Percentiles rank a stretch among this genome's conserved stretches.
phyloP scores from a whole-genome alignment of 768 basidiomycete species.

The Ramaria rubella region DNA sequence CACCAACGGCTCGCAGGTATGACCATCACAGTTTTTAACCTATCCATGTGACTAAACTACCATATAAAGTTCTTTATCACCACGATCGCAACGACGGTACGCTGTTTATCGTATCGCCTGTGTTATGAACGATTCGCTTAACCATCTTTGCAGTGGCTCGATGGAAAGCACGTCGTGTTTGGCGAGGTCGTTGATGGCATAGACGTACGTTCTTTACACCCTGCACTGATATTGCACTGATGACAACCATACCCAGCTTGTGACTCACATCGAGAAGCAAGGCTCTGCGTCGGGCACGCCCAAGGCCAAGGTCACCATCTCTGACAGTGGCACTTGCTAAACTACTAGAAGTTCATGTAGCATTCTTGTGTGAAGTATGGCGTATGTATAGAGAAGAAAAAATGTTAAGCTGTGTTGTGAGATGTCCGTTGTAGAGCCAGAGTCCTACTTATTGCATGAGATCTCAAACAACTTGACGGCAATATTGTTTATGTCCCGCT shows the following conservation, averaged over 20 bases:
- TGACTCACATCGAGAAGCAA: slow-evolving; percentile 36
- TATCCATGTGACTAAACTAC: neutral
- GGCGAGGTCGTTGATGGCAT: slow-evolving; percentile 72
- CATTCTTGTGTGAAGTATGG: neutral
- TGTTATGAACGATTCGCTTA: neutral
- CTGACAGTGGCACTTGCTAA: slow-evolving; percentile 44
- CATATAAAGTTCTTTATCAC: slow-evolving; percentile 81
- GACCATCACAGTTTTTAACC: slow-evolving; percentile 6
- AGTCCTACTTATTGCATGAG: too few relatives aligned
- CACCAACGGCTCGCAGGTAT: slow-evolving; percentile 74
- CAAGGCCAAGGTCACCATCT: slow-evolving; percentile 44
- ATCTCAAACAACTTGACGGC: too few relatives aligned
- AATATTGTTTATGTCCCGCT: too few relatives aligned
- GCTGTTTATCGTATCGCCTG: neutral
- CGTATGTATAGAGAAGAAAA: neutral
- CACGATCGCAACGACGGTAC: slow-evolving; percentile 51
- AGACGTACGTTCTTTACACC: slow-evolving; percentile 31
- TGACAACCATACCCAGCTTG: slow-evolving; percentile 19
- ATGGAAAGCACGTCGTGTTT: slow-evolving; percentile 82
- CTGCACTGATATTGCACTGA: neutral
- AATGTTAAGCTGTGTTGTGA: neutral
- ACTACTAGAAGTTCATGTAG: neutral
- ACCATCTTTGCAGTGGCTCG: slow-evolving; percentile 50
- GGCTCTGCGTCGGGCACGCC: slow-evolving; percentile 39
- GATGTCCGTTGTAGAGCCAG: neutral